phyloP scores from a whole-genome alignment of 2,329 filamentous ascomycete genomes.

The Fusarium piperis region DNA sequence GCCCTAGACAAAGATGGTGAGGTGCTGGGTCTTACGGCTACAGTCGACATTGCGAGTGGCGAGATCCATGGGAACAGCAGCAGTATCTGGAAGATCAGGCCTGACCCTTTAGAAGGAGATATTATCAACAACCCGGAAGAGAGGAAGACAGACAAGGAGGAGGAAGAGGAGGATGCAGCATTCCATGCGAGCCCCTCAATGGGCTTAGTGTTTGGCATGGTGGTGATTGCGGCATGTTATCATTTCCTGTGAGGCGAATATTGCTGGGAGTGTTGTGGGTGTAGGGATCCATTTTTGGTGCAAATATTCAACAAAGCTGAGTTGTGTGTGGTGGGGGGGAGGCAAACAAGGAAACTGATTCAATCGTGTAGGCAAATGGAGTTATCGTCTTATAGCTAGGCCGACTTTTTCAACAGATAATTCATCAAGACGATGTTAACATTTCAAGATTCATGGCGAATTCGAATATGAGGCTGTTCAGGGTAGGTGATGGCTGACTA shows the following conservation, averaged over 20 bases:
- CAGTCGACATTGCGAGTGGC: conserved; percentile 31
- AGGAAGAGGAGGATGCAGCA: conserved; percentile 22
- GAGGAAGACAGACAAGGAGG: neutral
- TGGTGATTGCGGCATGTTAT: conserved; percentile 17
- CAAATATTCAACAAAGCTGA: conserved; percentile 22
- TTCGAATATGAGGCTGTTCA: neutral
- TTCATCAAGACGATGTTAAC: neutral
- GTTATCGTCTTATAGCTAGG: conserved; percentile 7
- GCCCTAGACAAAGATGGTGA: conserved; percentile 30
- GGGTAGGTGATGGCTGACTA: conserved; percentile 28
- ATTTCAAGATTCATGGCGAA: neutral
- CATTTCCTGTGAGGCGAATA: conserved; percentile 9
- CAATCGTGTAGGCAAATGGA: conserved; percentile 2
- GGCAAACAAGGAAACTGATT: neutral
- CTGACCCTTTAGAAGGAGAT: conserved; percentile 4
- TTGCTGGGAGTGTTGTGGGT: neutral
- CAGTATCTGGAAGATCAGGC: conserved; percentile 24
- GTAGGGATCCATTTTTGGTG: conserved; percentile 19
- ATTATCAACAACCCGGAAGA: neutral
- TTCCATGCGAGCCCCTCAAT: neutral
- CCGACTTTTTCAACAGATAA: neutral
- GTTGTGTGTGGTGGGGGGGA: neutral
- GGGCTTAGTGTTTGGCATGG: conserved; percentile 13
- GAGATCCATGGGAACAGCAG: conserved; percentile 33
- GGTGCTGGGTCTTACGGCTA: conserved; percentile 30